Conservation (phyloP, 768 basidiomycete genomes). For the Tulasnella sp. region DNA sequence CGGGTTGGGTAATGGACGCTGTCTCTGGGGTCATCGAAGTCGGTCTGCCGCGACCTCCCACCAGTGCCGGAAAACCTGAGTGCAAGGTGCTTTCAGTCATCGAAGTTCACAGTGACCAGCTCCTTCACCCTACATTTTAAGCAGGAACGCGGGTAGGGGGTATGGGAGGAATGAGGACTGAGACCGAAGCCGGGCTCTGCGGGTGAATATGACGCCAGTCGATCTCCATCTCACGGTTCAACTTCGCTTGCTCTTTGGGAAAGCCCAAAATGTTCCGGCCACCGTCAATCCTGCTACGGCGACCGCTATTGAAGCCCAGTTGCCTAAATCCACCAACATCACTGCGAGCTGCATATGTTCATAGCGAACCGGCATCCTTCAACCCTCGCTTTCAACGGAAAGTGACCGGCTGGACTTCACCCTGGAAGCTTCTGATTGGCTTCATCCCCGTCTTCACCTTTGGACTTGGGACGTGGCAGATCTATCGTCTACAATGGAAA, state of each 20-base stretch:
- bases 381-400: neutral
- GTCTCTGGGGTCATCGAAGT: constrained; percentile 32
- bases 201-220: neutral
- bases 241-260: neutral
- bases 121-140: neutral
- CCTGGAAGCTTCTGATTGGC: constrained; percentile 41
- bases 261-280: constrained; percentile 7
- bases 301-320: neutral
- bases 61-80: constrained; percentile 4
- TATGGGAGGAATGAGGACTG: neutral
- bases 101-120: neutral
- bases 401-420: constrained; percentile 12
- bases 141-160: neutral
- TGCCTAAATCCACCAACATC: neutral
- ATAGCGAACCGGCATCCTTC: constrained; percentile 4
- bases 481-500: constrained; percentile 92
- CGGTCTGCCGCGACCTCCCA: constrained; percentile 2
- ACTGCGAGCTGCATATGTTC: neutral
- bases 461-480: constrained; percentile 85
- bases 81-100: neutral
- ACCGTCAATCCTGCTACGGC: neutral
- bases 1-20: constrained; percentile 87
- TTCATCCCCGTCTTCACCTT: constrained; percentile 87
- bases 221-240: neutral
- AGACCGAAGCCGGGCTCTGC: neutral